Conservation (phyloP, 2,329 filamentous ascomycete species). For the Nigrospora osmanthi region DNA sequence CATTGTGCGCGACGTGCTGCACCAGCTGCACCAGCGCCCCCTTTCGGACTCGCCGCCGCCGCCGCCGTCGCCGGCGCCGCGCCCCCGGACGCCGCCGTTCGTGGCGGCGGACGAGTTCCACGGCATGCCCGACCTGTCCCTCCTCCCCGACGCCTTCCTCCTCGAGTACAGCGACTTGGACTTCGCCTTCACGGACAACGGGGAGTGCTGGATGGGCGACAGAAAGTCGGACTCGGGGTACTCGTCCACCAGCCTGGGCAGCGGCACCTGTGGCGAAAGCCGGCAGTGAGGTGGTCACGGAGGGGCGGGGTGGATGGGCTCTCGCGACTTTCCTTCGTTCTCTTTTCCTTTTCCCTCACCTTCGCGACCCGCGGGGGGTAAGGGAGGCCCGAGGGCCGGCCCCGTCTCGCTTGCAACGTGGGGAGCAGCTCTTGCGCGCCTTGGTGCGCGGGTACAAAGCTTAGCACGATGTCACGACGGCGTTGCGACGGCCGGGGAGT, state of each 20-base stretch:
- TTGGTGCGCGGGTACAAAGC: too few relatives aligned
- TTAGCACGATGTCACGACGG: too few relatives aligned
- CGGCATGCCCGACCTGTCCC: background rate
- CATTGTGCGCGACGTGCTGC: conserved; percentile 15
- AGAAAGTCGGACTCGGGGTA: conserved; percentile 20
- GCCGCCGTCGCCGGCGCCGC: conserved; percentile 4
- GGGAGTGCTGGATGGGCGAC: conserved; percentile 8
- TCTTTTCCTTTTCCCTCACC: too few relatives aligned
- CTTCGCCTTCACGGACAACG: conserved; percentile 5
- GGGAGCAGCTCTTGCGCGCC: too few relatives aligned
- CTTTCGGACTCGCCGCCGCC: conserved; percentile 8
- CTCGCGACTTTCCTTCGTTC: too few relatives aligned
- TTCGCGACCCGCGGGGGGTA: too few relatives aligned
- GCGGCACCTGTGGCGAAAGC: conserved; percentile 1
- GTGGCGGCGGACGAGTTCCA: background rate
- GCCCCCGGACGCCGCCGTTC: conserved; percentile 9
- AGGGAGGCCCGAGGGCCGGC: too few relatives aligned
- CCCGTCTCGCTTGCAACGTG: too few relatives aligned
- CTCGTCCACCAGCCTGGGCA: conserved; percentile 13
- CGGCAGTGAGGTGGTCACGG: too few relatives aligned
- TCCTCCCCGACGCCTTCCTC: too few relatives aligned
- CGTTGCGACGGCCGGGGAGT: too few relatives aligned
- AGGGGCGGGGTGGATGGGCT: too few relatives aligned
- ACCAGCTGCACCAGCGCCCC: conserved; percentile 13
- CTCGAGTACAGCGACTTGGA: conserved; percentile 4